Evolutionary conservation across 257 asterid species (phyloP), one percentile per base, ranked within the genome.

Genomic region (Solanum pimpinellifolium): DNA sequence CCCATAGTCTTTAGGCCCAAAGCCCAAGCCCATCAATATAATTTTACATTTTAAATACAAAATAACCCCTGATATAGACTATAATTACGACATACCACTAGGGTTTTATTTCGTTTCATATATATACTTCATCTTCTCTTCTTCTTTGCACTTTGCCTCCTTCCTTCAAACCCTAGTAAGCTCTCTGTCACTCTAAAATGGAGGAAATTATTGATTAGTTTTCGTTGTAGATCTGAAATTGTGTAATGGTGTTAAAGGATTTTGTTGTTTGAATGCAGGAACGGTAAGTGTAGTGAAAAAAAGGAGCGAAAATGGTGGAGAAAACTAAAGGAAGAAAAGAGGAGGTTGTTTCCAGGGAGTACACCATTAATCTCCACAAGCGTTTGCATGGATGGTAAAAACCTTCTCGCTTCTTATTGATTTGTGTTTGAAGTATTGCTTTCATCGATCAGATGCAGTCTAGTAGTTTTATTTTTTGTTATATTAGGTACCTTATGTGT

Each of bases 291-390:
- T 18, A 20, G 47, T 47, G 47, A 29, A 18, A 29, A 49, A 9
- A 25, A 23, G 82, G 52, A 87, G 56, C 3, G 21, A 85, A 89
- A 89, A 91, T 91, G 92, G 91, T 90, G 77, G 93, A 90, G 85
- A 89, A 87, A 81, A 84, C 87, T 15, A 89, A 85, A 87, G 93
- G 91, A 87, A 90, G 95, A 66, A 90, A 92, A 65, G 95, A 92
- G 70, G 93, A 92, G 86, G 94, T 92, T 35, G 94, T 92, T 66
- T 49, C 90, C 41, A 84, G 94, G 86, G 93, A 92, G 88, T 92
- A 91, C 89, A 92, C 94, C 84, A 77, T 92, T 87, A 92, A 92
- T 62, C 93, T 92, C 87, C 94, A 91, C 91, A 92, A 91, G 89
- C 91, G 94, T 81, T 23, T 92, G 49, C 95, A 92, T 85, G 91